Evolutionary conservation across 805 yeast genomes (phyloP).

Genomic region (Ogataea degrootiae): DNA sequence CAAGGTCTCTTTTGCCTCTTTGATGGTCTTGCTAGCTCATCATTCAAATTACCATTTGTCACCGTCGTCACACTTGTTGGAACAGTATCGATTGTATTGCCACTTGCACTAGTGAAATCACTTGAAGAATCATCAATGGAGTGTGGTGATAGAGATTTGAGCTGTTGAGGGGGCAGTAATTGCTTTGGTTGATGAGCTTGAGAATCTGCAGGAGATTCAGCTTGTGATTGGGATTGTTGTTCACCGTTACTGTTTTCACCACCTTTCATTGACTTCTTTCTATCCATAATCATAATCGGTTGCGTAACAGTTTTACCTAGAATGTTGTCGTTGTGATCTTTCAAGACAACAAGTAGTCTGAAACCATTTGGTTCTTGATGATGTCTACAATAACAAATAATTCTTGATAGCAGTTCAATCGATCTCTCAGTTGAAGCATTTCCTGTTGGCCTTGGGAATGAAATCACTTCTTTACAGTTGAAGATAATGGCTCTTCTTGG

Average conservation of each 20-base stretch:
- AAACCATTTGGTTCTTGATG: constrained; percentile 88
- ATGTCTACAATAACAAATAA: constrained; percentile 95
- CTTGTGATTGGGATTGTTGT: constrained; percentile 9
- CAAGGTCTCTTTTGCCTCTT: constrained; percentile 32
- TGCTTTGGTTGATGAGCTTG: constrained; percentile 7
- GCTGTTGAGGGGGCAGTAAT: constrained; percentile 2
- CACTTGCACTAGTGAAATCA: constrained; percentile 22
- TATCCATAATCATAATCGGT: constrained; percentile 88
- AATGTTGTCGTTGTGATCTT: constrained; percentile 53
- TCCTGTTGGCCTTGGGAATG: constrained; percentile 57
- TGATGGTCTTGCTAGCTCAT: constrained; percentile 8
- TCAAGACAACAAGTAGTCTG: constrained; percentile 62
- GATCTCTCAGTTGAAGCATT: constrained; percentile 29
- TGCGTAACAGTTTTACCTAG: constrained; percentile 69
- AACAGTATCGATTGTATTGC: constrained; percentile 6
- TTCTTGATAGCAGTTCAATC: constrained; percentile 59
- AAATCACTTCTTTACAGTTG: constrained; percentile 84
- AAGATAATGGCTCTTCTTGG: constrained; percentile 82
- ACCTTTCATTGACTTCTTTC: constrained; percentile 62
- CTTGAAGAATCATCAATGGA: constrained; percentile 33
- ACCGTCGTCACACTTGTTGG: constrained; percentile 1
- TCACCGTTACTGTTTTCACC: constrained; percentile 39
- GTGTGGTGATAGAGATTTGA: constrained; percentile 18
- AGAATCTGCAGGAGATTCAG: background rate
- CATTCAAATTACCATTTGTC: constrained; percentile 3